A percentile compares a stretch with the other conserved stretches of the same genome.
phyloP scores from a whole-genome alignment of 2,329 filamentous ascomycete species.

The Talaromyces pinophilus region DNA sequence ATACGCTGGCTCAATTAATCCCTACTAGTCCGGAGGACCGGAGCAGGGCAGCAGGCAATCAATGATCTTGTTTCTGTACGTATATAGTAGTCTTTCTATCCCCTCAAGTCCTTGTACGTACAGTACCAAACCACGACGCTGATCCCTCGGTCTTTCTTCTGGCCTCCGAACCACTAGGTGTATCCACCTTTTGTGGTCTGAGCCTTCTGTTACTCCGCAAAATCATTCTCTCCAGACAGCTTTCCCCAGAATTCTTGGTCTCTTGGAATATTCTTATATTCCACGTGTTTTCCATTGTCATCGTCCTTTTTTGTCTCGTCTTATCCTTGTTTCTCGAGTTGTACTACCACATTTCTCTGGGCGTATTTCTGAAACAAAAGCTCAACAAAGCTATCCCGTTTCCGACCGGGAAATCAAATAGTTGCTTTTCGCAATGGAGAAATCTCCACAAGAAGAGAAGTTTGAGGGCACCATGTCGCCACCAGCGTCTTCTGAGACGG shows the following conservation, averaged over 20 bases:
- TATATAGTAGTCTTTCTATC: not conserved
- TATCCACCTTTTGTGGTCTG: not conserved
- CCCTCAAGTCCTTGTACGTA: not conserved
- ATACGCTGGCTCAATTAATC: not conserved
- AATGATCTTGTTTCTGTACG: not conserved
- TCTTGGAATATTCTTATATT: not conserved
- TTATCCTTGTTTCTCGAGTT: not conserved
- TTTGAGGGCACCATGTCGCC: constrained; percentile 29
- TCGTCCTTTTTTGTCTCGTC: not conserved
- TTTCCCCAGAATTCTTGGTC: constrained; percentile 11
- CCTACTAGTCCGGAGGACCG: not conserved
- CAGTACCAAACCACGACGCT: not conserved
- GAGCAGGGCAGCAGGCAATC: not conserved
- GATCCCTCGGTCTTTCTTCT: constrained; percentile 13
- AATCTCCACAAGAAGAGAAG: constrained; percentile 24
- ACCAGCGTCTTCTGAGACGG: constrained; percentile 24
- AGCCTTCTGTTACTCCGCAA: constrained; percentile 7
- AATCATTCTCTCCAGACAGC: not conserved
- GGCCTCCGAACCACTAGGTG: not conserved
- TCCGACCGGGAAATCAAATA: not conserved
- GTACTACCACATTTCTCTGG: too few species aligned
- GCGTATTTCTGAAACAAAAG: not conserved
- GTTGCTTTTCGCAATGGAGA: not conserved
- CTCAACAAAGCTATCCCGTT: not conserved
- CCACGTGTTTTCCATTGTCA: not conserved